Base-by-base conservation (phyloP, 176 grass and related monocot species). In the Pontederia crassipes region DNA sequence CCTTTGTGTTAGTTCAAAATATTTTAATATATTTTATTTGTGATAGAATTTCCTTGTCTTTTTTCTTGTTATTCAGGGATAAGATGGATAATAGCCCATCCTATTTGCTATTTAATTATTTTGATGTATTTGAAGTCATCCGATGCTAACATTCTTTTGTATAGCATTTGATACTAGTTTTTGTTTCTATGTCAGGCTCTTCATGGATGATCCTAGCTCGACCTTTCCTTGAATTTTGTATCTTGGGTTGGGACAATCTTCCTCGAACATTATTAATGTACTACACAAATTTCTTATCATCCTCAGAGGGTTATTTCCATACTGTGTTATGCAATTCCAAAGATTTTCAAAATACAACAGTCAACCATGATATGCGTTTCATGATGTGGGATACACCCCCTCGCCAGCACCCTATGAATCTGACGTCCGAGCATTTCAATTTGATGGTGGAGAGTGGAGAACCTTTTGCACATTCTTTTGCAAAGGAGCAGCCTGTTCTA, bases 311-410 rank as follows among this genome's bases (percentile, higher is more conserved):
- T 27, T 97, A 97, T 64, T 97, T 97, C 70, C 92, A 97, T 67
- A 97, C 92, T 0, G 92, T 97, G 47, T 81, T 97, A 69, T 97
- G 92, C 84, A 97, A 97, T 75, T 97, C 92, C 11, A 82, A 88
- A 56, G 81, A 97, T 70, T 91, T 88, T 55, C 92, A 97, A 69
- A 97, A 97, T 69, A 97, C 92, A 40, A 91, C 92, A 9, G 29
- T 97, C 20, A 91, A 91, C 66, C 73, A 59, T 29, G 84, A 85
- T 62, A 70, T 97, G 45, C 92, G 79, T 26, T 97, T 91, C 76
- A 88, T 85, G 78, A 59, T 81, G 4, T 97, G 92, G 87, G 92
- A 88, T 58, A 80, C 69, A 4, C 84, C 87, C 4, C 84, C 87
- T 57, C 79, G 62, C 49, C 55, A 15, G 9, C 56, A 68, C 13